Conservation (phyloP, 148 eudicot genomes). For the Selenicereus undatus region DNA sequence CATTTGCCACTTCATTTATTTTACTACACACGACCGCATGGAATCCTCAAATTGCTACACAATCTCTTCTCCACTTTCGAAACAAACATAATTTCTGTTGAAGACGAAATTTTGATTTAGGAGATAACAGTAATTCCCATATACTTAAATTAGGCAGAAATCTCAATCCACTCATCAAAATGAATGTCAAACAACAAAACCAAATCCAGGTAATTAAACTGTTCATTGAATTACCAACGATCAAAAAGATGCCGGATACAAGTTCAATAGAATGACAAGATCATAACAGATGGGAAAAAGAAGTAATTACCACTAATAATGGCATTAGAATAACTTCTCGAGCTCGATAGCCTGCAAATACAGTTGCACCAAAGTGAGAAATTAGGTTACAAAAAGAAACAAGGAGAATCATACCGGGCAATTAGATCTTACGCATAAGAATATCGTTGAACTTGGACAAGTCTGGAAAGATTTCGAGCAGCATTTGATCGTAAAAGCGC, state of each 20-base stretch:
- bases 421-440: slow-evolving; percentile 14
- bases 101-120: too few relatives aligned
- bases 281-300: not conserved
- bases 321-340: slow-evolving; percentile 37
- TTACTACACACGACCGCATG: too few relatives aligned
- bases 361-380: not conserved
- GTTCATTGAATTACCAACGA: not conserved
- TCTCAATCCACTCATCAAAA: not conserved
- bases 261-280: not conserved
- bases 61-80: too few relatives aligned
- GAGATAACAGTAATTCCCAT: too few relatives aligned
- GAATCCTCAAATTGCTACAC: too few relatives aligned
- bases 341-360: slow-evolving; percentile 44
- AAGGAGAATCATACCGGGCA: not conserved
- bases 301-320: slow-evolving; percentile 25
- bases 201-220: not conserved
- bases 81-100: too few relatives aligned
- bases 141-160: too few relatives aligned
- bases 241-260: not conserved
- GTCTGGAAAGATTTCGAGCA: slow-evolving; percentile 10
- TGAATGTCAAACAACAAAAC: not conserved
- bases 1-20: too few relatives aligned
- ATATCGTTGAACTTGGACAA: slow-evolving; percentile 14
- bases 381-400: not conserved
- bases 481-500: slow-evolving; percentile 26